Percentiles rank a stretch among this genome's conserved stretches.
Evolutionary conservation across 257 asterid genomes (phyloP).

Genomic region (Petrea volubilis): DNA sequence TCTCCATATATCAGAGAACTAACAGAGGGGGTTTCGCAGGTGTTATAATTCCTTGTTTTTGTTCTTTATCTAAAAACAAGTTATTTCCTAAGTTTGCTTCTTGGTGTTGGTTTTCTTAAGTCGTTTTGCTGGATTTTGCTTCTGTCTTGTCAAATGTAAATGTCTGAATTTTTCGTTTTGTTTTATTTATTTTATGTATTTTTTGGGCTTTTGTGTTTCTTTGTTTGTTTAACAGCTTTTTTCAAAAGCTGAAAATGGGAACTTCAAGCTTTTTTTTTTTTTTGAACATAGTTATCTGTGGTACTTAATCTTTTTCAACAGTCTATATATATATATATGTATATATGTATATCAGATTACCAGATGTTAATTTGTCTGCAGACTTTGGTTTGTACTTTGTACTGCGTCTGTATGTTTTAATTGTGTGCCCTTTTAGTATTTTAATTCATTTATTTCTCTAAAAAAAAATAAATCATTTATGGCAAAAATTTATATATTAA

Average conservation of each 20-base stretch:
- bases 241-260: not conserved
- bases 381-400: not conserved
- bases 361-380: conserved; percentile 3
- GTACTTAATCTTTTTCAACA: not conserved
- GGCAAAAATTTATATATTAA: no score
- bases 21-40: no score
- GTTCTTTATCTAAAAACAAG: no score
- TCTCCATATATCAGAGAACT: no score
- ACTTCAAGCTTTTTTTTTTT: not conserved
- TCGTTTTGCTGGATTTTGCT: conserved; percentile 29
- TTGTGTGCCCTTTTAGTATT: no score
- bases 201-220: not conserved
- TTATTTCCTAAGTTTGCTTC: conserved; percentile 12
- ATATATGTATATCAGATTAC: no score
- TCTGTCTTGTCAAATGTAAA: conserved; percentile 33
- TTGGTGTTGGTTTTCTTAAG: conserved; percentile 11
- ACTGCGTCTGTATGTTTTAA: no score
- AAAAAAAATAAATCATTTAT: no score
- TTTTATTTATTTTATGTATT: no score
- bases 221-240: not conserved
- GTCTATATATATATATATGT: no score
- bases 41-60: not conserved
- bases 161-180: not conserved
- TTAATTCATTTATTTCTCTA: no score
- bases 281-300: not conserved